Evolutionary conservation across 805 yeast genomes (phyloP), one percentile per base, ranked within the genome.

Genomic region (Brettanomyces sp.): DNA sequence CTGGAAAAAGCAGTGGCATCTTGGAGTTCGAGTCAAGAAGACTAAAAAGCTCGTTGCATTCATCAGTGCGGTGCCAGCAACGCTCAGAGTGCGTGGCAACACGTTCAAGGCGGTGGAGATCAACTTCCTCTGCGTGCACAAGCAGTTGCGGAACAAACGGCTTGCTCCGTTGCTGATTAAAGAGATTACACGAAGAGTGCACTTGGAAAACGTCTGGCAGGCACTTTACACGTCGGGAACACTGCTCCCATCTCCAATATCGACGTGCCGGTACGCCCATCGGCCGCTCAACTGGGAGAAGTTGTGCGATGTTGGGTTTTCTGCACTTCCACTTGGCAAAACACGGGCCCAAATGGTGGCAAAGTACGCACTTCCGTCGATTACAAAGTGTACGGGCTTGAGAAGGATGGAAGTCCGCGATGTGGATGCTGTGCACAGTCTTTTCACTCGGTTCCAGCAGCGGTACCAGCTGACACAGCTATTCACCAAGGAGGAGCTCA

Each of bases 211-310:
- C 48, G 85, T 90, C 49, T 93, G 97, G 96, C 97, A 90, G 64
- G 99, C 98, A 0, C 73, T 93, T 49, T 88, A 87, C 65, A 91
- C 99, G 8, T 95, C 91, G 0, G 99, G 98, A 9, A 79, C 82
- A 3, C 82, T 88, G 2, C 71, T 93, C 47, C 99, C 99, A 22
- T 80, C 90, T n/a, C 99, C 99, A 0, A 77, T 91, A 4, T 70
- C 95, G 11, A 80, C 87, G 2, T 82, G 95, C 61, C 76, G 97
- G 49, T 93, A 93, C 63, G 84, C 85, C 38, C 99, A 93, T 66
- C 84, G 99, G 56, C 95, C 97, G 1, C 68, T 93, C 52, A 85
- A 93, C 60, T 93, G 99, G 98, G 68, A 79, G 12, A 91, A 87
- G 59, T 73, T 93, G 23, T 72, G 85, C 57, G 96, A 88, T 45